phyloP scores from a whole-genome alignment of 1,284 basidiomycete genomes.

The Moesziomyces aphidis region DNA sequence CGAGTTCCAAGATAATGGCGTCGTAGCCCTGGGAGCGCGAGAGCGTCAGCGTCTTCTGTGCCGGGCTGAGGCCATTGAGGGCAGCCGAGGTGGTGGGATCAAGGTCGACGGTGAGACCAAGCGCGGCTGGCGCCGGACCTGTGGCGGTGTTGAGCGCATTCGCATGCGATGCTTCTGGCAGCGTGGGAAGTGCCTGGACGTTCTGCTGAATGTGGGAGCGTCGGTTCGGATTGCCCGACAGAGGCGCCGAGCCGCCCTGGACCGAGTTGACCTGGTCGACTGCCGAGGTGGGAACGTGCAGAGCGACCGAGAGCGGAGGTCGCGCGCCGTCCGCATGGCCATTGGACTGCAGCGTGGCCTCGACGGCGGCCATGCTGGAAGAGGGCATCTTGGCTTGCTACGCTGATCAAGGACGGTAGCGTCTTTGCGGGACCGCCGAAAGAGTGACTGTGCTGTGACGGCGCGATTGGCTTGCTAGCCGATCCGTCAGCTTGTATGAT shows the following conservation, averaged over 20 bases:
- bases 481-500: too few species aligned
- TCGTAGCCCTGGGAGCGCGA: conserved; percentile 70
- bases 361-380: conserved; percentile 46
- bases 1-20: conserved; percentile 81
- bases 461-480: not conserved
- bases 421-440: not conserved
- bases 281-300: conserved; percentile 42
- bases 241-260: conserved; percentile 15
- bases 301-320: conserved; percentile 36
- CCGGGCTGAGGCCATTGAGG: conserved; percentile 52
- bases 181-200: conserved; percentile 50
- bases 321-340: conserved; percentile 11
- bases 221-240: conserved; percentile 42
- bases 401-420: not conserved
- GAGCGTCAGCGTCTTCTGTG: conserved; percentile 36
- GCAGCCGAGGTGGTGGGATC: conserved; percentile 46
- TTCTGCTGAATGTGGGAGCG: conserved; percentile 45
- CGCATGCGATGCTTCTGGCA: conserved; percentile 61
- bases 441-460: not conserved
- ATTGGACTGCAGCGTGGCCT: conserved; percentile 37
- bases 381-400: conserved; percentile 35
- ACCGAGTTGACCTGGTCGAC: conserved; percentile 22
- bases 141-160: conserved; percentile 60
- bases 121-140: conserved; percentile 50
- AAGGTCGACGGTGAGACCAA: conserved; percentile 41